phyloP scores from a whole-genome alignment of 2,329 filamentous ascomycete genomes.

The Blastomyces parvus region DNA sequence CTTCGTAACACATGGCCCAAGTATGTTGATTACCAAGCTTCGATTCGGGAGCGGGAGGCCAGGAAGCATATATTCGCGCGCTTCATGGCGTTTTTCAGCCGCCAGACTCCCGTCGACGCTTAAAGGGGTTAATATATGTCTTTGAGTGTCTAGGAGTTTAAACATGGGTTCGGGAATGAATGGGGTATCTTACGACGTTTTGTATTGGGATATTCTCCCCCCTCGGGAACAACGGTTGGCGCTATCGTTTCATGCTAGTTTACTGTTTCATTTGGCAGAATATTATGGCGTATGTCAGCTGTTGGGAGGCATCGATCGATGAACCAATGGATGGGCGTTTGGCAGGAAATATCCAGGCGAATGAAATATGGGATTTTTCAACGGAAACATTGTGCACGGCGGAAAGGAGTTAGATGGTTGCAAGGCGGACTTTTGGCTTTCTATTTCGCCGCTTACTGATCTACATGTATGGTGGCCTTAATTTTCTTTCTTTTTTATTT shows the following conservation, averaged over 20 bases:
- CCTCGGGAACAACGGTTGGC: no score
- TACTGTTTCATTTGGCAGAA: background rate
- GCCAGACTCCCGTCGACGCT: background rate
- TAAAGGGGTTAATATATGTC: no score
- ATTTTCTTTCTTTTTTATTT: background rate
- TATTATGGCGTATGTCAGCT: background rate
- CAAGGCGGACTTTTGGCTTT: background rate
- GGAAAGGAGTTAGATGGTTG: background rate
- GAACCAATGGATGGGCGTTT: background rate
- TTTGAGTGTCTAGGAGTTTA: no score
- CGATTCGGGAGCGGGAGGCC: background rate
- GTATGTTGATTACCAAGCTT: conserved; percentile 32
- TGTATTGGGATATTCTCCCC: no score
- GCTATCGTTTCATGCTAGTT: no score
- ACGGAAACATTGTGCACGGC: background rate
- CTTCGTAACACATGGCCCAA: conserved; percentile 56
- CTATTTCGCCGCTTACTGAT: background rate
- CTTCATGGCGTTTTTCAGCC: background rate
- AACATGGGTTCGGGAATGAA: background rate
- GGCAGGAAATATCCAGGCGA: no score
- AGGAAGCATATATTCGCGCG: background rate
- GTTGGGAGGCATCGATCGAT: background rate
- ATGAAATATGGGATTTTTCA: background rate
- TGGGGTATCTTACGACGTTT: no score
- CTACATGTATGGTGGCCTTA: background rate